Evolutionary conservation across 2,329 filamentous ascomycete species (phyloP).

Genomic region (Nothopassalora personata): DNA sequence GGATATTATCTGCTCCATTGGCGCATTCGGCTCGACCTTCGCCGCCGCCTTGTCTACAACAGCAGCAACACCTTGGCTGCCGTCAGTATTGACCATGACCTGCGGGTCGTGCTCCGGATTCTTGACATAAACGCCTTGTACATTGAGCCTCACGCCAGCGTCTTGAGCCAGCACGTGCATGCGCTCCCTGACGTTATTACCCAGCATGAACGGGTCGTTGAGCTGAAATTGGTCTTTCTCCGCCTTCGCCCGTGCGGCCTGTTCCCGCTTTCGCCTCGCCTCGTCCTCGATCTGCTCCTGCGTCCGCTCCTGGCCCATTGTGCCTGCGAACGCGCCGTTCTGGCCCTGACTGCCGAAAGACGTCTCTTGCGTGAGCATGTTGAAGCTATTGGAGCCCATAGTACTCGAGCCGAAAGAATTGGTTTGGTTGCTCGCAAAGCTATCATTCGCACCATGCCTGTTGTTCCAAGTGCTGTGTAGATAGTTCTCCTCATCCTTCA

Average conservation of each 20-base stretch:
- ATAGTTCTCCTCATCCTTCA: conserved; percentile 79
- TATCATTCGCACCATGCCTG: conserved; percentile 34
- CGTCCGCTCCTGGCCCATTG: conserved; percentile 48
- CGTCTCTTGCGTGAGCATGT: conserved; percentile 39
- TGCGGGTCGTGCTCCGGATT: conserved; percentile 20
- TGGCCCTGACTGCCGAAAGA: conserved; percentile 37
- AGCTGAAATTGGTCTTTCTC: conserved; percentile 63
- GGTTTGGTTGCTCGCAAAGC: conserved; percentile 32
- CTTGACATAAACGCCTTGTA: conserved; percentile 47
- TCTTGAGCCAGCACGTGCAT: conserved; percentile 55
- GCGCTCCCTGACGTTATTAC: conserved; percentile 52
- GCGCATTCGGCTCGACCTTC: conserved; percentile 64
- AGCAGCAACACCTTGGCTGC: conserved; percentile 26
- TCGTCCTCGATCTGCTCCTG: conserved; percentile 62
- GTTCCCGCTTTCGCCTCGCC: conserved; percentile 60
- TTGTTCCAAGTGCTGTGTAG: conserved; percentile 62
- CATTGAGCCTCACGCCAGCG: conserved; percentile 54
- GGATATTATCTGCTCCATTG: conserved; percentile 74
- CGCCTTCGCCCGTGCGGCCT: conserved; percentile 58
- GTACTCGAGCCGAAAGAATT: conserved; percentile 45
- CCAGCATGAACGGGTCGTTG: conserved; percentile 65
- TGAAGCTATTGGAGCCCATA: conserved; percentile 39
- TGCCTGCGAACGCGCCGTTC: conserved; percentile 42
- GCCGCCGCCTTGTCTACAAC: conserved; percentile 23
- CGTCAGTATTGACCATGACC: conserved; percentile 26